Conservation (phyloP, 495 filamentous ascomycete species). For the Oidiodendron maius region DNA sequence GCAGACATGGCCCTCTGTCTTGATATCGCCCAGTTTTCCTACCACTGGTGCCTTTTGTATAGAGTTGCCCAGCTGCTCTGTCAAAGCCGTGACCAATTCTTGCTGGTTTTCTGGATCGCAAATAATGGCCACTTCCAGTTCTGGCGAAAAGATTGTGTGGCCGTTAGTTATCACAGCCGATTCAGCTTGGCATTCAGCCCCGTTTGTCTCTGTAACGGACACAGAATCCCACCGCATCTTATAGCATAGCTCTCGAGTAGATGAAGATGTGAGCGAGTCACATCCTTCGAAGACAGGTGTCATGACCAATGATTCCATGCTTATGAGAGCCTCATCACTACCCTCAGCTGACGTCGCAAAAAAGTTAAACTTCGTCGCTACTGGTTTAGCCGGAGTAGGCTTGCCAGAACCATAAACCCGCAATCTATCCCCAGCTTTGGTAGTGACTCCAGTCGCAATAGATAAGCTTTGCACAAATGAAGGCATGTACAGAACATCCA, state of each 20-base stretch:
- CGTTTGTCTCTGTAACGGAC: too few relatives aligned
- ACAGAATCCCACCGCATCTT: conserved; percentile 31
- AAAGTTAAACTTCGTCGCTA: conserved; percentile 30
- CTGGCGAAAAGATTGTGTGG: too few relatives aligned
- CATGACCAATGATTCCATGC: conserved; percentile 28
- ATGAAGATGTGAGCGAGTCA: conserved; percentile 13
- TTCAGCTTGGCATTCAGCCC: too few relatives aligned
- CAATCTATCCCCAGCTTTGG: conserved; percentile 23
- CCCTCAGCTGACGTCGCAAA: conserved; percentile 24
- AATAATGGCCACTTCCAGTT: conserved; percentile 20
- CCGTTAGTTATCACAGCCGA: too few relatives aligned
- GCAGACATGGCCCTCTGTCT: conserved; percentile 13
- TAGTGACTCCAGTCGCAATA: conserved; percentile 22
- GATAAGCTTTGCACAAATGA: conserved; percentile 30
- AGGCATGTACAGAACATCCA: conserved; percentile 38
- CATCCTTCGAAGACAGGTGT: conserved; percentile 26
- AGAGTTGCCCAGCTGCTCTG: too few relatives aligned
- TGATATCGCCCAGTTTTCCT: conserved; percentile 1
- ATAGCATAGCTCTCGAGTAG: conserved; percentile 27
- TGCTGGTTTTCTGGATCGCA: not conserved
- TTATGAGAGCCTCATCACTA: conserved; percentile 24
- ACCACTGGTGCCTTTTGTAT: not conserved
- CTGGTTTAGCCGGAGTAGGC: conserved; percentile 20
- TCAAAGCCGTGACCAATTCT: not conserved
- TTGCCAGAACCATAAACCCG: conserved; percentile 29